A percentile compares a stretch with the other conserved stretches of the same genome.
Evolutionary conservation across 352 stramenopile species (phyloP).

Genomic region (Globisporangium nunn): DNA sequence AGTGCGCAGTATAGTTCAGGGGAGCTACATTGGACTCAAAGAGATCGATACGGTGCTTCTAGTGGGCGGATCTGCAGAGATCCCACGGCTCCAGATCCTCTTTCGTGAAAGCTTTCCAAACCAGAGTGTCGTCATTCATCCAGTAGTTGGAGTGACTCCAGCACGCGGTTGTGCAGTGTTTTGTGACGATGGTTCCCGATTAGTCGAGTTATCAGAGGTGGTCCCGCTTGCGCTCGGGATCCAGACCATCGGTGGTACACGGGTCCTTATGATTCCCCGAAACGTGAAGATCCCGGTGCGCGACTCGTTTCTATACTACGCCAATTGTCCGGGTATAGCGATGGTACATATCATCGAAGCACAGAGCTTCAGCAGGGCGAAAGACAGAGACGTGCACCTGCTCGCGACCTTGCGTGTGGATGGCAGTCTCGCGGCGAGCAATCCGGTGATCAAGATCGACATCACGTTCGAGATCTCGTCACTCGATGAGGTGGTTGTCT

Average conservation of each 20-base stretch:
- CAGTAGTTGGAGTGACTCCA: not conserved
- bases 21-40: constrained; percentile 14
- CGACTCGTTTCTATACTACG: constrained; percentile 27
- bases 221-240: constrained; percentile 25
- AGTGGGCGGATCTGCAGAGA: constrained; percentile 21
- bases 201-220: constrained; percentile 15
- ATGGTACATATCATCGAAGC: constrained; percentile 26
- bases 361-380: not conserved
- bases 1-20: constrained; percentile 17
- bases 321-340: constrained; percentile 23
- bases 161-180: constrained; percentile 17
- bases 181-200: constrained; percentile 1
- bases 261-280: constrained; percentile 17
- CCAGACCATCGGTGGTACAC: constrained; percentile 23
- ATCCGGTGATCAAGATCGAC: constrained; percentile 28
- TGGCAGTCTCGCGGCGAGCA: constrained; percentile 14
- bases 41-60: constrained; percentile 27
- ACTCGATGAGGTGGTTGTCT: constrained; percentile 14
- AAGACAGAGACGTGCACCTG: constrained; percentile 8
- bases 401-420: constrained; percentile 21
- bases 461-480: constrained; percentile 21
- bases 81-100: constrained; percentile 18
- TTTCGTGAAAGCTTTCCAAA: constrained; percentile 15
- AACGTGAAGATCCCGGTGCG: constrained; percentile 16
- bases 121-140: constrained; percentile 6